Base-by-base conservation (phyloP, 805 yeast species). In the Ogataea philodendri region DNA sequence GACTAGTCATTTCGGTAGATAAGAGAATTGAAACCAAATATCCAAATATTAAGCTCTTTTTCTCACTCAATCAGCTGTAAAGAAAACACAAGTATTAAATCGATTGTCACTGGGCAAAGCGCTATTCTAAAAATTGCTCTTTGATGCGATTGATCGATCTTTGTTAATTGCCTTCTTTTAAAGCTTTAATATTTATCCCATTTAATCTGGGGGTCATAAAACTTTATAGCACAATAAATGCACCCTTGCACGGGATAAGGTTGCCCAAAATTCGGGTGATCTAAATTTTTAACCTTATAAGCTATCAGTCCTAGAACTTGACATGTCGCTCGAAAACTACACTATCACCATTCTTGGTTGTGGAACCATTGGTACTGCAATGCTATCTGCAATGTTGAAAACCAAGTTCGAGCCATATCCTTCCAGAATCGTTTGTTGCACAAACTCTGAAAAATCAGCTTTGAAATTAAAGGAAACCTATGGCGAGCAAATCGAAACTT, bases 291-390 rank as follows among this genome's bases (percentile, higher is more conserved):
- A 23, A 6, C 15, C 14, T n/a, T 23, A 13, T 8, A n/a, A 14
- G 7, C 9, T 20, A 16, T 32, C 26, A 15, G 8, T 8, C 22
- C 14, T 20, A 15, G 14, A 23, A 15, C n/a, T n/a, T n/a, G 20
- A 26, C 21, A 36, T 36, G 39, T 15, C 39, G 11, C 38, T 34
- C 35, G 49, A 45, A 40, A 39, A 44, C 7, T 58, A 52, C 32
- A 57, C 61, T 9, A 31, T 90, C 35, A 73, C 89, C 11, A 78
- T 93, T 19, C 70, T 93, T 36, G 99, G 97, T 22, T 78, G 95
- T 52, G 99, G 99, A 42, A 88, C 84, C 37, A 85, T 93, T 87
- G 97, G 97, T 41, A 82, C 90, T 11, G 96, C 97, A 8, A 85
- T 93, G 30, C 72, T 86, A 20, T 71, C 85, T 9, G 95, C 97